Evolutionary conservation across 306 rosid genomes (phyloP), one percentile per base, ranked within the genome.

Genomic region (Citrullus colocynthis): DNA sequence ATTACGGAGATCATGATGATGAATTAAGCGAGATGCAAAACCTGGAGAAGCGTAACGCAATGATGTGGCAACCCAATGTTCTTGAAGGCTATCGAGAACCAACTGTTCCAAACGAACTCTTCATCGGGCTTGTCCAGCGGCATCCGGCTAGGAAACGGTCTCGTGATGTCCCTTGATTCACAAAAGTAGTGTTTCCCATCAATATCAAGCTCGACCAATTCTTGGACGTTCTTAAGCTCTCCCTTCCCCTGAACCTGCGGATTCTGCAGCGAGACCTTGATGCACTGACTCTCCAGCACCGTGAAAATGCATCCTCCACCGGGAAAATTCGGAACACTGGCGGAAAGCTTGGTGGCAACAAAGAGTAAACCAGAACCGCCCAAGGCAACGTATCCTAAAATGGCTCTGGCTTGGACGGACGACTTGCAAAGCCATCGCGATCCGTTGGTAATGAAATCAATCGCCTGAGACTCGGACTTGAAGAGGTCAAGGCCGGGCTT

Each of bases 61-160:
- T 92, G 99, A 4, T 81, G 86, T 0, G 90, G 90, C 80, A 96
- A 87, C 78, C 99, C 99, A 83, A 91, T 84, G 88, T 81, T 82
- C 65, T 60, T 90, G 87, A 96, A 96, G 30, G 93, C 88, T 67
- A 80, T 78, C 7, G 98, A 89, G 69, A 96, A 82, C 99, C 99
- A 96, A 20, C 84, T 84, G 15, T 96, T 96, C 99, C 99, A 96
- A 74, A 96, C 98, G 62, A 96, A 96, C 85, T 96, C 99, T 72
- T 88, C 89, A 18, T 96, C 99, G 18, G 99, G 99, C 57, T 84
- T 67, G 15, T 70, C 42, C 71, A 83, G 49, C 6, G 88, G 77
- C 91, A 85, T 78, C 41, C 85, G 82, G 60, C 99, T 96, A 7
- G 99, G 99, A 80, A 84, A 96, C 11, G 98, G 90, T 51, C 96